phyloP scores from a whole-genome alignment of 305 asterid species.

The Fraxinus latifolia region DNA sequence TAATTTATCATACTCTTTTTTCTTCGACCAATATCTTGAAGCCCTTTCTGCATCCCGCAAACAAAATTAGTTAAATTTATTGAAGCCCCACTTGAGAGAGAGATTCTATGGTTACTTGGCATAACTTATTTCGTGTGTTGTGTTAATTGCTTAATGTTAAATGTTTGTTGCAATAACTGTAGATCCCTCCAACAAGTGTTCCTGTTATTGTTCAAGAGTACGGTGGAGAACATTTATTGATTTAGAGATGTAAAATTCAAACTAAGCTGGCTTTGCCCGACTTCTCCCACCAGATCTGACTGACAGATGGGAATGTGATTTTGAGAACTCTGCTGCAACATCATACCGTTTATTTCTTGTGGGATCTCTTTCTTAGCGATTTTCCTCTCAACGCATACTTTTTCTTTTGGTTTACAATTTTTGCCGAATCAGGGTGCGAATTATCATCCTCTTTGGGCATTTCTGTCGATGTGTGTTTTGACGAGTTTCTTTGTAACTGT shows the following conservation, averaged over 20 bases:
- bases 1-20: not conserved
- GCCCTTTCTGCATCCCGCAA: not conserved
- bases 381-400: not conserved
- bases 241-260: conserved; percentile 32
- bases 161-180: conserved; percentile 16
- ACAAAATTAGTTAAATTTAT: not conserved
- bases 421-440: conserved; percentile 54
- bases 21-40: not conserved
- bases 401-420: conserved; percentile 24
- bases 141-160: not conserved
- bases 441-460: conserved; percentile 68
- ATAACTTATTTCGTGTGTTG: not conserved
- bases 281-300: not conserved
- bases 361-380: conserved; percentile 14
- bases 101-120: not conserved
- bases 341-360: conserved; percentile 12
- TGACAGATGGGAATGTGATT: not conserved
- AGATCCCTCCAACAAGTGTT: conserved; percentile 97
- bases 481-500: not conserved
- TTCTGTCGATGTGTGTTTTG: not conserved
- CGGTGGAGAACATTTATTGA: conserved; percentile 65
- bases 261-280: not conserved
- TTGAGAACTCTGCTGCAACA: conserved; percentile 15
- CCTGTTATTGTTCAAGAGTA: conserved; percentile 93
- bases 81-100: not conserved